Evolutionary conservation across 2,329 filamentous ascomycete genomes (phyloP).

Genomic region (Phyllosticta citribraziliensis): DNA sequence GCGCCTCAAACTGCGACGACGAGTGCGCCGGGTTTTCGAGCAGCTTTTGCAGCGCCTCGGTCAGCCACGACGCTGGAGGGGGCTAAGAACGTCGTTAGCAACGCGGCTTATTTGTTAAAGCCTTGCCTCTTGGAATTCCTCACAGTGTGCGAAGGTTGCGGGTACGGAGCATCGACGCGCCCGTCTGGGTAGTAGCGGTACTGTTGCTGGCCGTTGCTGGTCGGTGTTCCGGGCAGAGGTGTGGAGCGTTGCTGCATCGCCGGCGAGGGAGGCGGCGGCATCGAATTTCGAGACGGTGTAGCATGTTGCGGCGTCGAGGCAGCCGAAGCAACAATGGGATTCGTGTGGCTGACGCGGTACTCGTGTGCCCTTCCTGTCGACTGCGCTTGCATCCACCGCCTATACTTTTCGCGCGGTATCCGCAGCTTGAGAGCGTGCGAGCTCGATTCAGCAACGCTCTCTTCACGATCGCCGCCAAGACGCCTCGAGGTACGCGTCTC

Average conservation of each 20-base stretch:
- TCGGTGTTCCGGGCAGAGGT: constrained; percentile 26
- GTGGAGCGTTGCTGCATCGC: constrained; percentile 28
- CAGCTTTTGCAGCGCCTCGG: constrained; percentile 60
- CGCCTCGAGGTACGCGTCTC: constrained; percentile 62
- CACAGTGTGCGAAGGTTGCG: constrained; percentile 37
- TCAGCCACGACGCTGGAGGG: constrained; percentile 78
- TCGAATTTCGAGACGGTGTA: constrained; percentile 43
- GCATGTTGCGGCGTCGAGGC: constrained; percentile 37
- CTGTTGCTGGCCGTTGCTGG: constrained; percentile 21
- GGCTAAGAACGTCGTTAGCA: constrained; percentile 45
- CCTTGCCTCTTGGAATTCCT: constrained; percentile 1
- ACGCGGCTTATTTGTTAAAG: not conserved
- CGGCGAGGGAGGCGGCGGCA: constrained; percentile 46
- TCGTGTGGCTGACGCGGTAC: constrained; percentile 30
- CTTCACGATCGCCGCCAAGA: constrained; percentile 59
- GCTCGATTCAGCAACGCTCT: constrained; percentile 59
- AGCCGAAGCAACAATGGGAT: constrained; percentile 38
- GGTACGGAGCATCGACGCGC: constrained; percentile 55
- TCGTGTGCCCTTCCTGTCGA: constrained; percentile 31
- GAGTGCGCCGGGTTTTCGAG: constrained; percentile 52
- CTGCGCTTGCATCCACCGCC: constrained; percentile 51
- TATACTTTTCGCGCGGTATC: constrained; percentile 62
- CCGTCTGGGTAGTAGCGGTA: constrained; percentile 38
- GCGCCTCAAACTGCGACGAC: constrained; percentile 73
- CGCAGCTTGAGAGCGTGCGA: constrained; percentile 63